Evolutionary conservation across 164 flowering plant species (phyloP), one percentile per base, ranked within the genome.

Genomic region (Brasenia schreberi): DNA sequence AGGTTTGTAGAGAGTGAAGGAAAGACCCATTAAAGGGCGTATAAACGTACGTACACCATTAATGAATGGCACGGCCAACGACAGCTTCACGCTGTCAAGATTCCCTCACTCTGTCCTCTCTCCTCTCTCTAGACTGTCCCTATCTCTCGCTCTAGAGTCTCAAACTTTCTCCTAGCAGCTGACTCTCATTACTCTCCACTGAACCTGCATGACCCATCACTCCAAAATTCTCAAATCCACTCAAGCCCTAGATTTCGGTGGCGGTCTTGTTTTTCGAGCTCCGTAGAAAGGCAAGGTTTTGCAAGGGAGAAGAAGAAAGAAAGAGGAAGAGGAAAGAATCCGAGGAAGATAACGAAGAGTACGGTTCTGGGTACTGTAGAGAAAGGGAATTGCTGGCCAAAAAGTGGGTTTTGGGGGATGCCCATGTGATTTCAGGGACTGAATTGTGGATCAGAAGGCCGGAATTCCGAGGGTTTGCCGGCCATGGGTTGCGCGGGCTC

Each of bases 401-500:
- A 61, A 6, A n/a, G 63, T 1, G 19, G n/a, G 12, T 23, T 23
- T 23, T 61, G n/a, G 19, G 33, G 27, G 19, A 11, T 61, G 9
- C 63, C 63, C 63, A 18, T 11, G 27, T 61, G 27, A 33, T 33
- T 33, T 33, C 39, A 3, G 39, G 39, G 39, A 2, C 39, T 1
- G 39, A 33, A 33, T 33, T 33, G 39, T 33, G 39, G 39, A 33
- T 33, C 39, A 33, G 39, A 33, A 23, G 63, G 12, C 23, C 63
- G 9, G 43, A 39, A 16, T 18, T 33, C 27, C 9, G 19, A 23
- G 65, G 65, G 65, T 23, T 63, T 63, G 16, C 16, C 17, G 11
- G 16, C 56, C 12, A 84, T 84, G 89, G 89, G 89, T 52, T 83
- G 89, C 67, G 5, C 77, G 43, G 68, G 70, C 61, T 85, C 89